phyloP scores from a whole-genome alignment of 2,329 filamentous ascomycete genomes.

The Colletotrichum kahawae region DNA sequence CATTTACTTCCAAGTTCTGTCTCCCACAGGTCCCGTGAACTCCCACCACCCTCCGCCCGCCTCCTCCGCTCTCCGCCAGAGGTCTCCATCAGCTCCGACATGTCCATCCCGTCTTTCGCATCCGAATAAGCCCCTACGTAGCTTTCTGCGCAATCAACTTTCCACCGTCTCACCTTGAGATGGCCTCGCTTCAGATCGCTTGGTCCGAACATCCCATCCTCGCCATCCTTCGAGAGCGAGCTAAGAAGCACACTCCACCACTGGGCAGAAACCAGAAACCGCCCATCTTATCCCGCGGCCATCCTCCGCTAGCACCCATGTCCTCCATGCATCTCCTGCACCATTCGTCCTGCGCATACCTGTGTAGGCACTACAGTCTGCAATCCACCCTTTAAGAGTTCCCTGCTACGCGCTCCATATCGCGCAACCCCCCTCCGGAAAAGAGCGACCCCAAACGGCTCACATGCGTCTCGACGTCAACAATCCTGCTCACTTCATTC shows the following conservation, averaged over 20 bases:
- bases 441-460: not conserved
- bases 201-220: constrained; percentile 10
- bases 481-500: constrained; percentile 1
- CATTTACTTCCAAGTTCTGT: not conserved
- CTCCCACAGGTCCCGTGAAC: not conserved
- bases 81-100: not conserved
- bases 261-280: not conserved
- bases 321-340: not conserved
- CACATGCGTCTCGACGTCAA: constrained; percentile 13
- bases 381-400: not conserved
- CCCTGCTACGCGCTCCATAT: not conserved
- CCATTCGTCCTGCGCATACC: not conserved
- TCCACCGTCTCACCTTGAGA: not conserved
- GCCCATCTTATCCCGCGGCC: not conserved
- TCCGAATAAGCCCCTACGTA: not conserved
- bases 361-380: not conserved
- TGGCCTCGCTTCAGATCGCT: not conserved
- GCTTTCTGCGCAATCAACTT: not conserved
- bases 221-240: not conserved
- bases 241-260: not conserved
- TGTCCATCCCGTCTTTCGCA: not conserved
- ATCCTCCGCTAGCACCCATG: not conserved
- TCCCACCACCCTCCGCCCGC: not conserved
- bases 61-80: not conserved
- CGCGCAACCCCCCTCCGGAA: not conserved